Evolutionary conservation across 1,284 basidiomycete genomes (phyloP).

Genomic region (Leccinum ponderosum): DNA sequence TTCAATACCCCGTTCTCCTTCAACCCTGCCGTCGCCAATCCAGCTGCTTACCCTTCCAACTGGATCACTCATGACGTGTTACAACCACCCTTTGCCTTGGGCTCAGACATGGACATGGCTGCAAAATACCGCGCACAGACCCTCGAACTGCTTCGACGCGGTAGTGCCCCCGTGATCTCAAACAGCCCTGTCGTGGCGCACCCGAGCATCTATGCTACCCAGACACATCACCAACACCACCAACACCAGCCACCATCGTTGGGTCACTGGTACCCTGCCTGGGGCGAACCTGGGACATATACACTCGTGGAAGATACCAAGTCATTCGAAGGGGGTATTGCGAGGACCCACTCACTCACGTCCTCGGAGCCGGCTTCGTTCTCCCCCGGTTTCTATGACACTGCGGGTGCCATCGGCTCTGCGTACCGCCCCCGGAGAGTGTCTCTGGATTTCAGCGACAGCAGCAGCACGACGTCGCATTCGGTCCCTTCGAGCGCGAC

Average conservation of each 20-base stretch:
- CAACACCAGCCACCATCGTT: constrained; percentile 14
- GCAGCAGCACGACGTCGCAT: constrained; percentile 34
- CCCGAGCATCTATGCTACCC: constrained; percentile 19
- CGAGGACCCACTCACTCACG: constrained; percentile 17
- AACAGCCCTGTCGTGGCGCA: constrained; percentile 6
- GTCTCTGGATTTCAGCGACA: constrained; percentile 36
- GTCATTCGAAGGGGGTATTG: not conserved
- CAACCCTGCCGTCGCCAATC: constrained; percentile 6
- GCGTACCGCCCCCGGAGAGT: constrained; percentile 28
- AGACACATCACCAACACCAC: constrained; percentile 1
- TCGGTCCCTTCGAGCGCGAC: constrained; percentile 38
- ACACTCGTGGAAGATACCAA: not conserved
- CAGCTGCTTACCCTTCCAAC: constrained; percentile 18
- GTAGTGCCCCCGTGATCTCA: constrained; percentile 23
- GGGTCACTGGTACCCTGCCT: constrained; percentile 8
- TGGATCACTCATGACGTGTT: constrained; percentile 21
- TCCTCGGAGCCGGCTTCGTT: constrained; percentile 26
- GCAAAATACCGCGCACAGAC: constrained; percentile 51
- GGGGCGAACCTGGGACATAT: not conserved
- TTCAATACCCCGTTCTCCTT: constrained; percentile 41
- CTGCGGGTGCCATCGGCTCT: constrained; percentile 20
- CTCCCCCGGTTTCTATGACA: constrained; percentile 25
- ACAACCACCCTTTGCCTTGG: constrained; percentile 21
- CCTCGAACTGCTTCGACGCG: constrained; percentile 40
- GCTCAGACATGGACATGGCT: constrained; percentile 40